Base-by-base conservation (phyloP, 1,284 basidiomycete species). In the Neolentinus lepideus region DNA sequence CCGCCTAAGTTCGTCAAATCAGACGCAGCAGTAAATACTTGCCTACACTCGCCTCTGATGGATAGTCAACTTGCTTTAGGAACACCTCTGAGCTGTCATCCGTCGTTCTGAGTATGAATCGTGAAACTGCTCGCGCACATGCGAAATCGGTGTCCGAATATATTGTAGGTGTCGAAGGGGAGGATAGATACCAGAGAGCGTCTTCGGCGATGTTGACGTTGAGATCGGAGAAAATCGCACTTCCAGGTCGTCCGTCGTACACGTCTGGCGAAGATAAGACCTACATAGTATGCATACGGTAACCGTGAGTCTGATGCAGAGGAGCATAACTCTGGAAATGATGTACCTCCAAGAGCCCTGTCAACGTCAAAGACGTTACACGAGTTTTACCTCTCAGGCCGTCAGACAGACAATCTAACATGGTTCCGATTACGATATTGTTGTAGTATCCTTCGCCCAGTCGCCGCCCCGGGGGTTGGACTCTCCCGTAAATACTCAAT, bases 371-470 rank as follows among this genome's bases (percentile, higher is more conserved):
- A 1, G 81, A 71, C n/a, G 68, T 64, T 8, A 81, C 69, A 54
- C 80, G 75, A 24, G 75, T 71, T 64, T 83, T 85, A 56, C 78
- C 63, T 46, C 76, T 72, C 22, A 85, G 66, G 9, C 75, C 76
- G 54, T 85, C 84, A 16, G 70, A 70, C 25, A 83, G 63, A 2
- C 81, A 71, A 53, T 88, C 86, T 31, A 82, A 67, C 50, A 87
- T 69, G 8, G 76, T 69, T n/a, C 66, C 61, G 4, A 76, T 67
- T 35, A 85, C n/a, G 38, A 16, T 21, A 43, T 43, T 43, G 12
- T 12, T 12, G 4, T 4, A 31, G 29, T 31, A 12, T n/a, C 16
- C 38, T 6, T 43, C 38, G 38, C 38, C 38, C 6, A n/a, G 38
- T 6, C 38, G 38, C 38, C 4, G 38, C n/a, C 38, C 38, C 38